phyloP scores from a whole-genome alignment of 2,329 filamentous ascomycete species.

The Dothistroma septosporum region DNA sequence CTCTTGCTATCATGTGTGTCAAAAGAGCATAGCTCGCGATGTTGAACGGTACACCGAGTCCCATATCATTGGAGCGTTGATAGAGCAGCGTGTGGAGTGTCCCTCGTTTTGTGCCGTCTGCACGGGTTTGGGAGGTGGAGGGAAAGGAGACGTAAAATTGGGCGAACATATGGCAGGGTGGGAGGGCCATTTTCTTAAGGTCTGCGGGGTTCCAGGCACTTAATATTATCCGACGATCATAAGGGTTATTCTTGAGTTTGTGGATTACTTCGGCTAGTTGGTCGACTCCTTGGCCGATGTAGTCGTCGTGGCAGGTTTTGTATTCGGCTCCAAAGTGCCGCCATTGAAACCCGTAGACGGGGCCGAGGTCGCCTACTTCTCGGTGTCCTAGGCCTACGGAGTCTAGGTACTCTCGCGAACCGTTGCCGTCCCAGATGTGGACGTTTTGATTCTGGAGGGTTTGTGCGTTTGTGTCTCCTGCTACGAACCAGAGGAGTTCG shows the following conservation, averaged over 20 bases:
- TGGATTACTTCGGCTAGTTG: slow-evolving; percentile 86
- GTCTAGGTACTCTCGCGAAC: slow-evolving; percentile 85
- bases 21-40: slow-evolving; percentile 91
- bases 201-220: slow-evolving; percentile 92
- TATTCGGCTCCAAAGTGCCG: slow-evolving; percentile 95
- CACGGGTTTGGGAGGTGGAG: slow-evolving; percentile 22
- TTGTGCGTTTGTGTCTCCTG: slow-evolving; percentile 73
- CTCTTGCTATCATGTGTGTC: slow-evolving; percentile 91
- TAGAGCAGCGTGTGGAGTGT: slow-evolving; percentile 85
- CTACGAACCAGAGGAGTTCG: slow-evolving; percentile 94
- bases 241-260: slow-evolving; percentile 78
- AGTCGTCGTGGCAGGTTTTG: slow-evolving; percentile 71
- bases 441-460: slow-evolving; percentile 74
- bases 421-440: slow-evolving; percentile 98
- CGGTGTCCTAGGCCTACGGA: slow-evolving; percentile 75
- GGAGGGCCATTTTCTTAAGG: slow-evolving; percentile 80
- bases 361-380: slow-evolving; percentile 82
- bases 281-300: slow-evolving; percentile 83
- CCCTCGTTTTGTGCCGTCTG: slow-evolving; percentile 50
- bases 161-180: slow-evolving; percentile 96
- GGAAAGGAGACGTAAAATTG: slow-evolving; percentile 90
- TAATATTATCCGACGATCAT: slow-evolving; percentile 84
- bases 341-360: slow-evolving; percentile 99
- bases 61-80: slow-evolving; percentile 94
- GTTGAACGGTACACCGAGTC: slow-evolving; percentile 94